phyloP scores from a whole-genome alignment of 345 rosid genomes.

The Acer campestre region DNA sequence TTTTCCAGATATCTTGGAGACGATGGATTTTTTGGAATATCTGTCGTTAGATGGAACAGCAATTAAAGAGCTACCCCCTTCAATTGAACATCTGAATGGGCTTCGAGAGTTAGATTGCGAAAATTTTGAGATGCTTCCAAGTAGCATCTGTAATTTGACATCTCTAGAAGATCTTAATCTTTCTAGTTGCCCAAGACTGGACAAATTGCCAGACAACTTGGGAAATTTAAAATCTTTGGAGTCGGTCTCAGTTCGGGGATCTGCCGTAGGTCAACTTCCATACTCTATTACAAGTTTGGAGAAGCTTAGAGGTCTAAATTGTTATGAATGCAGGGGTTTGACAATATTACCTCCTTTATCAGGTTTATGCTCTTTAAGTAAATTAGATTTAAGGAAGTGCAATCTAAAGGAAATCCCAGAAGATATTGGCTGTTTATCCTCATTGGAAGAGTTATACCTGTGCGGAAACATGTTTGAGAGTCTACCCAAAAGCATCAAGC shows the following conservation, averaged over 20 bases:
- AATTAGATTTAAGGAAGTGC: neutral
- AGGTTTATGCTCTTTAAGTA: too few species aligned
- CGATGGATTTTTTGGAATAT: too few species aligned
- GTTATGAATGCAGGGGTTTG: neutral
- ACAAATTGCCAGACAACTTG: neutral
- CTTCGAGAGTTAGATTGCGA: too few species aligned
- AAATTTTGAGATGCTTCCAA: too few species aligned
- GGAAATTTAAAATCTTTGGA: neutral
- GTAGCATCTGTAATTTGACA: too few species aligned
- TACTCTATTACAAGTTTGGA: neutral
- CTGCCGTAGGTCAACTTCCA: neutral
- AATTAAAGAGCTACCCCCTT: too few species aligned
- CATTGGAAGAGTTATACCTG: neutral
- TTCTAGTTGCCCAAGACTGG: too few species aligned
- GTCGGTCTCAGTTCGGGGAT: neutral
- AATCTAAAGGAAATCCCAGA: neutral
- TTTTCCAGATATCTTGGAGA: neutral
- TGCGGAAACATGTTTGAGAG: neutral
- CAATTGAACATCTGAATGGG: too few species aligned
- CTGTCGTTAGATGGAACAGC: too few species aligned
- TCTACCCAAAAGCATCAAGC: neutral
- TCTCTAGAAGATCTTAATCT: too few species aligned
- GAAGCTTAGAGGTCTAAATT: rapidly evolving
- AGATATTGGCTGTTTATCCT: neutral
- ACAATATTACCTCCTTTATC: too few species aligned